phyloP scores from a whole-genome alignment of 768 basidiomycete genomes.

The Xerocomus brunneocitrinus region DNA sequence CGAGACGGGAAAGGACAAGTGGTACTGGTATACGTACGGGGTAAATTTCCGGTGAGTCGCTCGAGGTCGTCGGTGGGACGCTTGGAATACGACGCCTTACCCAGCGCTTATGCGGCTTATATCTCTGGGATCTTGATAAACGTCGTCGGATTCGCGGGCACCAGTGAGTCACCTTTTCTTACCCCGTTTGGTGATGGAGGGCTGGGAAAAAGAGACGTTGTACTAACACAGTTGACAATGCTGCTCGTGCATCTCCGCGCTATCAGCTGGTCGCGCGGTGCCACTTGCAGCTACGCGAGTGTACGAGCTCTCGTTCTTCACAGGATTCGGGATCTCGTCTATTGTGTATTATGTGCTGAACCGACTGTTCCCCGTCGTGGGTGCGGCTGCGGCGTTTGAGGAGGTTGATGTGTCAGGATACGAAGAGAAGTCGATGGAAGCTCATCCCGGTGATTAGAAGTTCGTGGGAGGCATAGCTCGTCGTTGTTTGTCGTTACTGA shows the following conservation, averaged over 20 bases:
- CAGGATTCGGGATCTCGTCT: conserved; percentile 70
- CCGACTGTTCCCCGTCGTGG: conserved; percentile 55
- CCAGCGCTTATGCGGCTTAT: conserved; percentile 62
- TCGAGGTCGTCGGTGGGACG: neutral
- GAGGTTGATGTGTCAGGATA: conserved; percentile 52
- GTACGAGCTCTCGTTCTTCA: conserved; percentile 78
- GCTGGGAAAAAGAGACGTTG: neutral
- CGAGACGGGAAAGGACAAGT: conserved; percentile 46
- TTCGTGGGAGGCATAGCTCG: neutral
- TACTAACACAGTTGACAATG: neutral
- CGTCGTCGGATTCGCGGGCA: conserved; percentile 76
- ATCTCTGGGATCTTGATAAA: conserved; percentile 76
- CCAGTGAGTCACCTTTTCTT: conserved; percentile 40
- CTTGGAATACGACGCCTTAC: conserved; percentile 1
- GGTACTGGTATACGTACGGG: conserved; percentile 75
- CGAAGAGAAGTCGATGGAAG: neutral
- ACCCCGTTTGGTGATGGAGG: neutral
- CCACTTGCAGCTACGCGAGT: conserved; percentile 67
- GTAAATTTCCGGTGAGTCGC: conserved; percentile 58
- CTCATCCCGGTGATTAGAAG: neutral
- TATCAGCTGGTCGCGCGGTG: conserved; percentile 53
- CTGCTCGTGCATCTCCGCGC: neutral
- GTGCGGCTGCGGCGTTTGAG: conserved; percentile 42
- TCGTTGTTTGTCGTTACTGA: neutral
- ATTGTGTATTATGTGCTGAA: conserved; percentile 60